Base-by-base conservation (phyloP, 768 basidiomycete genomes). In the Kwoniella dejecticola region DNA sequence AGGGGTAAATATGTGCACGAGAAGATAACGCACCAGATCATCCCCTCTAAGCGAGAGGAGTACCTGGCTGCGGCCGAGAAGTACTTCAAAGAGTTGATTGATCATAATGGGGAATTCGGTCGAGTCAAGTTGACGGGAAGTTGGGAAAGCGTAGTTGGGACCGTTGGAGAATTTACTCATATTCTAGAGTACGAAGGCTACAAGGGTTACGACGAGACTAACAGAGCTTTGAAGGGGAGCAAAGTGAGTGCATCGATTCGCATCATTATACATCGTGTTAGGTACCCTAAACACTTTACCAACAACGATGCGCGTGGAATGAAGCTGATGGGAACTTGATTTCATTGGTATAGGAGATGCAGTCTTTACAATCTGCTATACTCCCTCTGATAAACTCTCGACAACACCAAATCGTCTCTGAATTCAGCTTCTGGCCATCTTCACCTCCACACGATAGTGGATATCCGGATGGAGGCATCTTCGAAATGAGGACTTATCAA, bases 171-270 rank as follows among this genome's bases (percentile, higher is more conserved):
- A 61, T 76, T 64, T 62, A 75, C 66, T 12, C 86, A 87, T 67
- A 91, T 95, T 67, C 82, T 96, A 27, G 95, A 97, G 80, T 95
- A 95, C 76, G 91, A 96, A 81, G 93, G 94, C 63, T 90, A 92
- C 78, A 85, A 83, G 30, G 93, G 93, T 10, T 91, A 86, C 66
- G 95, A 97, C 81, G 86, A 86, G 78, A 86, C 88, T 19, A 84
- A 83, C 45, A 78, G 81, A 55, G 83, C 88, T 62, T 82, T 93
- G 54, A 83, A 81, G 55, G 81, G 82, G 52, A 88, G 89, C 7
- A 82, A 86, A 80, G 92, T 90, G 76, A 66, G 83, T 73, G 30
- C 52, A 19, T 36, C 17, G 15, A 11, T 46, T 23, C 36, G 8
- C 17, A 24, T 40, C 49, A 44, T 44, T 21, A 24, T n/a, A 23